These are phyloP conservation scores for Saccharomyces pastorianus DNA, from an alignment of 1,139 yeast species.

Conservation along the genomic window DNA sequence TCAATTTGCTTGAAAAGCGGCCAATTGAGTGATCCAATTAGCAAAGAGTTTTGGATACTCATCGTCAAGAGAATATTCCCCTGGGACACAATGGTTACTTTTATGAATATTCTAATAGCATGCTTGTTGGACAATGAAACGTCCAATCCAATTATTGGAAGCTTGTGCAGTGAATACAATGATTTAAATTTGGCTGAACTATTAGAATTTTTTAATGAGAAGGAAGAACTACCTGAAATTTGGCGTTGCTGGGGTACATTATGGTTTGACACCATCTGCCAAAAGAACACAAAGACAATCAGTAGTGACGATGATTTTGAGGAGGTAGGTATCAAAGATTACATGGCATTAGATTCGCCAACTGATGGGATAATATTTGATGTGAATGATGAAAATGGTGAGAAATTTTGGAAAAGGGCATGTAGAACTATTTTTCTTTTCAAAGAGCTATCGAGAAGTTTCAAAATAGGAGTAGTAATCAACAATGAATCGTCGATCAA, in stretches of 20 bases:
- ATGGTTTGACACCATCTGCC: constrained; percentile 51
- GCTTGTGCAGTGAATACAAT: constrained; percentile 17
- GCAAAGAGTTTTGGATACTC: constrained; percentile 40
- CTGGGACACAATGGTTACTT: constrained; percentile 55
- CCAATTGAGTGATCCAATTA: constrained; percentile 22
- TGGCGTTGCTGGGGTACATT: constrained; percentile 83
- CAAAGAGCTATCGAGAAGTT: constrained; percentile 23
- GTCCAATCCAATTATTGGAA: constrained; percentile 14
- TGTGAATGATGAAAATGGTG: constrained; percentile 33
- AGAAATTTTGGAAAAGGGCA: constrained; percentile 29
- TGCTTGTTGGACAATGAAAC: constrained; percentile 22
- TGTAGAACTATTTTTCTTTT: constrained; percentile 26
- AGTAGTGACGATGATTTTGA: constrained; percentile 38
- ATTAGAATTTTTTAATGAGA: constrained; percentile 40
- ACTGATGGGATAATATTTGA: constrained; percentile 52
- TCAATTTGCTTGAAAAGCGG: constrained; percentile 54
- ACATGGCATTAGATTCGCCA: constrained; percentile 55
- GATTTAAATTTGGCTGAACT: constrained; percentile 27
- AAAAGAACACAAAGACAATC: constrained; percentile 40
- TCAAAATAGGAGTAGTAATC: constrained; percentile 18
- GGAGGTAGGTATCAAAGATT: constrained; percentile 51
- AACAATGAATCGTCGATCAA: constrained; percentile 12
- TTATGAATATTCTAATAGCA: constrained; percentile 43
- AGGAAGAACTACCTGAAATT: constrained; percentile 62
- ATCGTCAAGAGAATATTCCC: constrained; percentile 50